These are phyloP conservation scores for Pythium guiyangense DNA, from an alignment of 352 stramenopile genomes.

Conservation along the genomic window DNA sequence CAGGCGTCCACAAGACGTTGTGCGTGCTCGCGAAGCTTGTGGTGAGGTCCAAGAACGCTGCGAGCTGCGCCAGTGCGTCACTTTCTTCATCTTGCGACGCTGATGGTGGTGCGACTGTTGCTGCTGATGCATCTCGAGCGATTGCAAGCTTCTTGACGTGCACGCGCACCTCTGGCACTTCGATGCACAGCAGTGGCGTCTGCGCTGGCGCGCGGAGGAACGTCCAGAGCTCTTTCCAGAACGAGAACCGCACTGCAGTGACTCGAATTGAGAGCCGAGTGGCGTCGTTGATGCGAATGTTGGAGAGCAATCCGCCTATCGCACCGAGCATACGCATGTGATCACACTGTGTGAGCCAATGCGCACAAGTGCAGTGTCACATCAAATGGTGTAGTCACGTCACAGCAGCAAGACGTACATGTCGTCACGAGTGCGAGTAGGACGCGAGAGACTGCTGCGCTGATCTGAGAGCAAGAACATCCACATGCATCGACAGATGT, in stretches of 20 bases:
- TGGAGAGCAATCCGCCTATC: constrained; percentile 47
- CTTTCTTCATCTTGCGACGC: background rate
- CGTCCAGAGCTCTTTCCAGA: constrained; percentile 47
- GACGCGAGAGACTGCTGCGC: background rate
- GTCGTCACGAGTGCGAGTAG: constrained; percentile 4
- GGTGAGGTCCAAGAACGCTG: constrained; percentile 18
- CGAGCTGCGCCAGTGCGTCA: background rate
- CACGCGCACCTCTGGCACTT: constrained; percentile 32
- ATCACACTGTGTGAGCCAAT: background rate
- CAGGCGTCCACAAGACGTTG: constrained; percentile 30
- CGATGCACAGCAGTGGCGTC: constrained; percentile 36
- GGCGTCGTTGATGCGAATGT: constrained; percentile 33
- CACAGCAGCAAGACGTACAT: background rate
- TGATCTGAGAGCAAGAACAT: too few species aligned
- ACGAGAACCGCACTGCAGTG: constrained; percentile 28
- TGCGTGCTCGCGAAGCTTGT: constrained; percentile 25
- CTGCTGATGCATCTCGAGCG: background rate
- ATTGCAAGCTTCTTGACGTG: constrained; percentile 11
- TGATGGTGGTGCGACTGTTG: background rate
- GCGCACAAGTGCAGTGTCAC: too few species aligned
- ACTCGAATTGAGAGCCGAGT: constrained; percentile 41
- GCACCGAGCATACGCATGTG: background rate
- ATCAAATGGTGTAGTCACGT: background rate
- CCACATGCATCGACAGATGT: background rate
- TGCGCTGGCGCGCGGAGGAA: constrained; percentile 45